A percentile compares a stretch with the other conserved stretches of the same genome.
phyloP scores from a whole-genome alignment of 1,139 yeast genomes.

The Debaryomycetaceae sp. region DNA sequence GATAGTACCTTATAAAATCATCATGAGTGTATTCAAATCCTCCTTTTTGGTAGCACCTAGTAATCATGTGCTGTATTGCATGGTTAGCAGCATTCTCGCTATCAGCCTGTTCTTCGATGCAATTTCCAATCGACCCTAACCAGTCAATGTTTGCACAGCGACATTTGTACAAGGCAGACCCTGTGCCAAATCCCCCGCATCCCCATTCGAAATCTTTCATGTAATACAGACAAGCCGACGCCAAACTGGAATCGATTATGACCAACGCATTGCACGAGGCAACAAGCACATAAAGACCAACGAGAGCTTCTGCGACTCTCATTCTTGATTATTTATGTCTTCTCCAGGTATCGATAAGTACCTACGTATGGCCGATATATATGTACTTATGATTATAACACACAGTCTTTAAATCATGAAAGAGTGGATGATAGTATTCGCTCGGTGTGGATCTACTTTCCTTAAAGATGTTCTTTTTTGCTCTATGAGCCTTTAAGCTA shows the following conservation, averaged over 20 bases:
- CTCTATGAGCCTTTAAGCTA: neutral
- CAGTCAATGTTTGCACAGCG: slow-evolving; percentile 35
- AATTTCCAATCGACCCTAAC: slow-evolving; percentile 35
- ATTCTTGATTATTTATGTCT: neutral
- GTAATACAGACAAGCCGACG: slow-evolving; percentile 37
- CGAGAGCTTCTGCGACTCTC: neutral
- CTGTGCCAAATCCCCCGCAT: slow-evolving; percentile 25
- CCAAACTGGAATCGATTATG: slow-evolving; percentile 29
- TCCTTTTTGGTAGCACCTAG: slow-evolving; percentile 27
- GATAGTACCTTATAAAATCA: slow-evolving; percentile 21
- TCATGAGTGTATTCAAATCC: slow-evolving; percentile 22
- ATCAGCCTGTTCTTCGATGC: slow-evolving; percentile 23
- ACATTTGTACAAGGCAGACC: slow-evolving; percentile 27
- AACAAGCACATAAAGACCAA: neutral
- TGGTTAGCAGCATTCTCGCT: slow-evolving; percentile 21
- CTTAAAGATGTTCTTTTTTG: neutral
- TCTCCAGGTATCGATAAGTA: too few relatives aligned
- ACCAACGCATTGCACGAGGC: slow-evolving; percentile 1
- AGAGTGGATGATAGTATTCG: too few relatives aligned
- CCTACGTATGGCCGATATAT: too few relatives aligned
- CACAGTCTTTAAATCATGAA: too few relatives aligned
- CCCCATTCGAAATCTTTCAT: slow-evolving; percentile 34
- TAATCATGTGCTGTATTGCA: slow-evolving; percentile 30
- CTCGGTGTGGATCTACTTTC: neutral
- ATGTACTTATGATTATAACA: too few relatives aligned